A percentile compares a stretch with the other conserved stretches of the same genome.
phyloP scores from a whole-genome alignment of 306 rosid genomes.

The Hippophae tibetana region DNA sequence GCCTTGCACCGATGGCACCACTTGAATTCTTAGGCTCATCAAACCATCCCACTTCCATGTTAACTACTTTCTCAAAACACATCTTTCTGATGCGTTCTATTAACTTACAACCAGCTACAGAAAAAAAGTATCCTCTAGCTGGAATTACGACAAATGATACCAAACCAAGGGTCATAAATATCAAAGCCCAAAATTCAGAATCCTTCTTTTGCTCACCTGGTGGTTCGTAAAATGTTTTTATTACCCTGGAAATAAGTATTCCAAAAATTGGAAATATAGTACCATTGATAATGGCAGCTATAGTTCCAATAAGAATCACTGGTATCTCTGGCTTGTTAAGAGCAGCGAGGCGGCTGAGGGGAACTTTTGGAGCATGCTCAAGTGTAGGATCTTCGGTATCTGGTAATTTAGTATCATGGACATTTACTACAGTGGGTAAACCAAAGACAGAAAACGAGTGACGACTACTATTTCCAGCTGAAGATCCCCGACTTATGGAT shows the following conservation, averaged over 20 bases:
- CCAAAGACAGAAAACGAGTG: slow-evolving; percentile 6
- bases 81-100: slow-evolving; percentile 30
- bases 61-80: slow-evolving; percentile 43
- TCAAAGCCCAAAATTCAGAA: slow-evolving; percentile 20
- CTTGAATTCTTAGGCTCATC: slow-evolving; percentile 32
- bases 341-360: slow-evolving; percentile 12
- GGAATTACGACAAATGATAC: slow-evolving; percentile 33
- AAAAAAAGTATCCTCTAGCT: slow-evolving; percentile 36
- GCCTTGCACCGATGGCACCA: slow-evolving; percentile 48
- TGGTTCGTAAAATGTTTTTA: slow-evolving; percentile 16
- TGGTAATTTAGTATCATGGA: neutral
- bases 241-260: slow-evolving; percentile 1
- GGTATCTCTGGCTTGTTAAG: slow-evolving; percentile 21
- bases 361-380: neutral
- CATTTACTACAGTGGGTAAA: neutral
- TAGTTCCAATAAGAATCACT: slow-evolving; percentile 11
- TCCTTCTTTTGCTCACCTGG: slow-evolving; percentile 6
- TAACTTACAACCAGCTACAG: slow-evolving; percentile 43
- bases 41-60: slow-evolving; percentile 40
- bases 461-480: slow-evolving; percentile 10
- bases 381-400: neutral
- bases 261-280: slow-evolving; percentile 2
- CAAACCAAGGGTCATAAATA: slow-evolving; percentile 33
- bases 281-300: slow-evolving; percentile 17
- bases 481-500: slow-evolving; percentile 17